Percentiles rank a stretch among this genome's conserved stretches.
These are phyloP conservation scores for Elongisporangium undulatum DNA, from an alignment of 352 stramenopile species.

Conservation along the genomic window DNA sequence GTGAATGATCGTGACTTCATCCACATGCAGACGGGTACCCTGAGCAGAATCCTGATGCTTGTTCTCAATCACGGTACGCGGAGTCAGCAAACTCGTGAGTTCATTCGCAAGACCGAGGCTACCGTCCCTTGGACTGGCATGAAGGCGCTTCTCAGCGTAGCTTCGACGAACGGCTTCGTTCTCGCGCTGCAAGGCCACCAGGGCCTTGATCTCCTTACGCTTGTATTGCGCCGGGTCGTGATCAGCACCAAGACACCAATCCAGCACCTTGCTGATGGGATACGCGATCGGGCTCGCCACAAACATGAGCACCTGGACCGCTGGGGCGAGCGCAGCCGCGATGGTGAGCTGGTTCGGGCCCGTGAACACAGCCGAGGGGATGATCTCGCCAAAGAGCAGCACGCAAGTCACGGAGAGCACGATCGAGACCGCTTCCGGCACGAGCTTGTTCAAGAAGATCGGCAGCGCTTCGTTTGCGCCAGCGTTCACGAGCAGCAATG, in stretches of 20 bases:
- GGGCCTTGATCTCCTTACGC: slow-evolving; percentile 84
- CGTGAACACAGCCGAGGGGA: slow-evolving; percentile 95
- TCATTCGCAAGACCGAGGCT: slow-evolving; percentile 3
- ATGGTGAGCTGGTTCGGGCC: slow-evolving; percentile 91
- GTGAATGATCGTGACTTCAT: slow-evolving; percentile 93
- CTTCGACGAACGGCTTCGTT: slow-evolving; percentile 29
- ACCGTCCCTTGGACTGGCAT: background rate
- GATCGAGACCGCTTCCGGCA: slow-evolving; percentile 86
- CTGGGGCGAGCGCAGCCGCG: slow-evolving; percentile 70
- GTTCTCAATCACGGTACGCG: slow-evolving; percentile 13
- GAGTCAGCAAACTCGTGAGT: slow-evolving; percentile 25
- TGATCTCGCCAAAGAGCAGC: slow-evolving; percentile 95
- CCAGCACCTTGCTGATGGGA: slow-evolving; percentile 89
- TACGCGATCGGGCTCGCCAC: slow-evolving; percentile 87
- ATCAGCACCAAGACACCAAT: slow-evolving; percentile 83
- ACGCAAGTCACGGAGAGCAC: slow-evolving; percentile 95
- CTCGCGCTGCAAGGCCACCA: slow-evolving; percentile 76
- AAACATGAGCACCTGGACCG: slow-evolving; percentile 86
- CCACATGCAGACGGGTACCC: slow-evolving; percentile 55
- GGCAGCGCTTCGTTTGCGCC: slow-evolving; percentile 92
- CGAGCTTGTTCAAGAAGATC: slow-evolving; percentile 91
- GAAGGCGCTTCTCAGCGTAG: slow-evolving; percentile 15
- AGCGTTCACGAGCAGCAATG: slow-evolving; percentile 93
- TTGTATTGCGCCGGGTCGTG: slow-evolving; percentile 83
- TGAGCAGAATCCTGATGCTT: slow-evolving; percentile 35